A percentile compares a stretch with the other conserved stretches of the same genome.
Conservation (phyloP, 805 yeast genomes). For the Zygoascus biomembranicola region DNA sequence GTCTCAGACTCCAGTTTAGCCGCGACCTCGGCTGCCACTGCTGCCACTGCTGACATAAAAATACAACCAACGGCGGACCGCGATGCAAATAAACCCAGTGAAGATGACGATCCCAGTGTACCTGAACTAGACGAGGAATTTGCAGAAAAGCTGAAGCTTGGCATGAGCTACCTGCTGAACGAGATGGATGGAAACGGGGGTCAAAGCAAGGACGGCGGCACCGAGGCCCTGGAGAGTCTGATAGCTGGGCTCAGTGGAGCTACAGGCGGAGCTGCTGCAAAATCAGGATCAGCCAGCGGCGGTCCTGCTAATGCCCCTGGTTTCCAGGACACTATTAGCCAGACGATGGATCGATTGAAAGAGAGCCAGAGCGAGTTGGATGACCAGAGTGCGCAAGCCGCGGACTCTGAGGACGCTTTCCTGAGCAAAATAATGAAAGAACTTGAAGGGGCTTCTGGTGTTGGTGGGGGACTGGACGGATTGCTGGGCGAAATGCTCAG, state of each 20-base stretch:
- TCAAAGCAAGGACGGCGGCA: slow-evolving; percentile 35
- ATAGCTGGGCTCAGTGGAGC: slow-evolving; percentile 19
- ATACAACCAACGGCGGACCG: slow-evolving; percentile 10
- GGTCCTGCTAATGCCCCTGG: slow-evolving; percentile 7
- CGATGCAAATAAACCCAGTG: neutral
- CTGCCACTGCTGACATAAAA: slow-evolving; percentile 4
- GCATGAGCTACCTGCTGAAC: slow-evolving; percentile 37
- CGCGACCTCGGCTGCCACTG: neutral
- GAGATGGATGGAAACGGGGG: slow-evolving; percentile 37
- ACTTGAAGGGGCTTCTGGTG: slow-evolving; percentile 32
- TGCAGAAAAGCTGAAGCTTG: slow-evolving; percentile 32
- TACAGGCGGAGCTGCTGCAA: slow-evolving; percentile 8
- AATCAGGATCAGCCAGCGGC: slow-evolving; percentile 10
- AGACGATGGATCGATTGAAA: slow-evolving; percentile 71
- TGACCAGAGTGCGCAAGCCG: slow-evolving; percentile 24
- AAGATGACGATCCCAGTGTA: slow-evolving; percentile 13
- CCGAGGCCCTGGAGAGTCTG: slow-evolving; percentile 42
- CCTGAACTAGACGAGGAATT: slow-evolving; percentile 32
- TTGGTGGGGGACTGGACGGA: slow-evolving; percentile 47
- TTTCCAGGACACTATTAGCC: slow-evolving; percentile 69
- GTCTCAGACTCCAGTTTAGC: neutral
- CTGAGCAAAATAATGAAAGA: slow-evolving; percentile 60
- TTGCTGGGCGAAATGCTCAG: slow-evolving; percentile 66
- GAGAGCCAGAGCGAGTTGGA: slow-evolving; percentile 69
- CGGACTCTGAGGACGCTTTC: slow-evolving; percentile 39